These are phyloP conservation scores for Rhynchosporium graminicola DNA, from an alignment of 2,329 filamentous ascomycete genomes.

Conservation along the genomic window DNA sequence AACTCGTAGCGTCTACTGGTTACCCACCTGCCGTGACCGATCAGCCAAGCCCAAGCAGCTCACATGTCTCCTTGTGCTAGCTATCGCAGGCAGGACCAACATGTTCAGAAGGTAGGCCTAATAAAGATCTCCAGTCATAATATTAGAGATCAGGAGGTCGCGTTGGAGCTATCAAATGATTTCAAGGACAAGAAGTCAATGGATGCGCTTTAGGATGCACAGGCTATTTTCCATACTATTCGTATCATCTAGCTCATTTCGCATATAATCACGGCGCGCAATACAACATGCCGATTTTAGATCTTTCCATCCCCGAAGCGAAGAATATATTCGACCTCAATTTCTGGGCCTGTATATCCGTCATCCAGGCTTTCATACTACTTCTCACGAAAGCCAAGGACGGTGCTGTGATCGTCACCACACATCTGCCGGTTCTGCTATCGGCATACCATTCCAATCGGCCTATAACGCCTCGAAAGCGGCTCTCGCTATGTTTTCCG, in stretches of 20 bases:
- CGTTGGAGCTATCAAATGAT: too few species aligned
- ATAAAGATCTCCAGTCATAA: too few species aligned
- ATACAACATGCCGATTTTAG: constrained; percentile 40
- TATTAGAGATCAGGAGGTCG: too few species aligned
- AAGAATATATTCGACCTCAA: constrained; percentile 41
- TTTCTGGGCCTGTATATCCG: constrained; percentile 38
- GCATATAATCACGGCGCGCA: constrained; percentile 48
- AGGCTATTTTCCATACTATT: too few species aligned
- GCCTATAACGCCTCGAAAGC: constrained; percentile 32
- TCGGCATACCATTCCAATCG: constrained; percentile 21
- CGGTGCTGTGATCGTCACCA: constrained; percentile 44
- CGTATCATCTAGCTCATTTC: constrained; percentile 29
- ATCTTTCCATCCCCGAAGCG: constrained; percentile 37
- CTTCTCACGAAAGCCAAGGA: constrained; percentile 39
- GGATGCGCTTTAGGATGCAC: too few species aligned
- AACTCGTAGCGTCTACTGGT: too few species aligned
- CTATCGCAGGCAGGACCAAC: too few species aligned
- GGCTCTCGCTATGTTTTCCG: constrained; percentile 29
- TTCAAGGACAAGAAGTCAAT: too few species aligned
- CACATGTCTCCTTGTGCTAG: too few species aligned
- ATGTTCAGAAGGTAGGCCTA: too few species aligned
- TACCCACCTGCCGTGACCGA: too few species aligned
- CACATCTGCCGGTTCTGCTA: constrained; percentile 41
- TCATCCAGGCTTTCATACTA: constrained; percentile 41
- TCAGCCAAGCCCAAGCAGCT: too few species aligned